Conservation (phyloP, 768 basidiomycete species). For the Boletus edulis region DNA sequence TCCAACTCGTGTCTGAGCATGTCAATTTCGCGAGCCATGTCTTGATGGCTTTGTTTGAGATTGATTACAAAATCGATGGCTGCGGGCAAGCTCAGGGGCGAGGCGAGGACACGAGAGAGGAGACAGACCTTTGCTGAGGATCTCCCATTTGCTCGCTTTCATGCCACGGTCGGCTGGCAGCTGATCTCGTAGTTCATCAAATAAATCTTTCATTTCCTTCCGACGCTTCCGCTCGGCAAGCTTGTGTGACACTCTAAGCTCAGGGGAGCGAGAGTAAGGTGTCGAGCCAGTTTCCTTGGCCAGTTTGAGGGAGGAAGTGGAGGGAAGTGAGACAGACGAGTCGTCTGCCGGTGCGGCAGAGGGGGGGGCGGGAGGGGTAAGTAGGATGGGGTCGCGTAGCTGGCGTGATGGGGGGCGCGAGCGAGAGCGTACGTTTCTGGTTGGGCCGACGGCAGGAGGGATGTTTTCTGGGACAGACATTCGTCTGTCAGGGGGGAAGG, state of each 20-base stretch:
- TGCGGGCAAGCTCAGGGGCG: slow-evolving; percentile 25
- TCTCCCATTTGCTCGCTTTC: slow-evolving; percentile 99
- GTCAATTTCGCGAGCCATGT: slow-evolving; percentile 78
- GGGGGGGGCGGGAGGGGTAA: slow-evolving; percentile 35
- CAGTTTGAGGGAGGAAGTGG: slow-evolving; percentile 34
- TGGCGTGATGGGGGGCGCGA: slow-evolving; percentile 74
- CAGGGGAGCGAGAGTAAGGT: slow-evolving; percentile 94
- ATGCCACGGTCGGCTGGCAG: slow-evolving; percentile 89
- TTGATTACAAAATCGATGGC: slow-evolving; percentile 87
- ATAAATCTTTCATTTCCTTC: slow-evolving; percentile 99
- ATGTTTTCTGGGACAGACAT: slow-evolving; percentile 72
- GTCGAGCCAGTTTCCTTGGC: slow-evolving; percentile 55
- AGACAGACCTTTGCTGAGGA: slow-evolving; percentile 84
- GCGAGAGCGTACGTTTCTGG: slow-evolving; percentile 58
- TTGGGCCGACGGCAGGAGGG: slow-evolving; percentile 42
- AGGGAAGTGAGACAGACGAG: slow-evolving; percentile 34
- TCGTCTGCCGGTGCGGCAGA: slow-evolving; percentile 43
- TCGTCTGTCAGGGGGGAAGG: slow-evolving; percentile 63
- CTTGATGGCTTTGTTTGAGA: slow-evolving; percentile 74
- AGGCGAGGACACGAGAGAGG: not conserved
- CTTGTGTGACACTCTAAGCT: slow-evolving; percentile 93
- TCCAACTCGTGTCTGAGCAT: slow-evolving; percentile 75
- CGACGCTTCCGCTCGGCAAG: slow-evolving; percentile 94
- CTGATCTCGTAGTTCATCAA: slow-evolving; percentile 93
- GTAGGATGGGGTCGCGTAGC: slow-evolving; percentile 41